Conservation (phyloP, 1,284 basidiomycete species). For the Trametes pubescens region DNA sequence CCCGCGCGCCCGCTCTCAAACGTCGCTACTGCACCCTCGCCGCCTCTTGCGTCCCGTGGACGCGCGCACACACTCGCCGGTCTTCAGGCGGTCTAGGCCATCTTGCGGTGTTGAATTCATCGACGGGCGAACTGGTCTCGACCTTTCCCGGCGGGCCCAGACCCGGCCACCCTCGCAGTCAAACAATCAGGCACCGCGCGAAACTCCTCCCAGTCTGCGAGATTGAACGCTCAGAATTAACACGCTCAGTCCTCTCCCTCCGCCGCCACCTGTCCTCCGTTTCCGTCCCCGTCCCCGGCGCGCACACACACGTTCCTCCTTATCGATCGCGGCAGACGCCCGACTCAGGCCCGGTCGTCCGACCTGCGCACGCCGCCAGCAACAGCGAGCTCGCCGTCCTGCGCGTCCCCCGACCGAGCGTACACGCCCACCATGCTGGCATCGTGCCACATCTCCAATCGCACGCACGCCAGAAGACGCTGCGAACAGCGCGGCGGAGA, state of each 20-base stretch:
- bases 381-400: background rate
- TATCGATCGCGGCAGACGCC: slow-evolving; percentile 31
- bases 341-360: slow-evolving; percentile 19
- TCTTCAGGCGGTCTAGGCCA: slow-evolving; percentile 16
- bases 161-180: slow-evolving; percentile 33
- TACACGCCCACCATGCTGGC: background rate
- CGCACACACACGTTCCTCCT: slow-evolving; percentile 26
- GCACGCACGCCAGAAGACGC: slow-evolving; percentile 1
- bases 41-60: background rate
- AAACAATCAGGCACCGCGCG: slow-evolving; percentile 34
- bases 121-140: slow-evolving; percentile 18
- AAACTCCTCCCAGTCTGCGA: slow-evolving; percentile 21
- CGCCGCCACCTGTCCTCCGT: slow-evolving; percentile 8
- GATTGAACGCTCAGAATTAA: background rate
- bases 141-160: slow-evolving; percentile 24
- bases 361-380: background rate
- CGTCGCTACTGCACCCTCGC: slow-evolving; percentile 3
- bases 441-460: slow-evolving; percentile 10
- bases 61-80: slow-evolving; percentile 10
- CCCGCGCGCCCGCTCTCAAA: background rate
- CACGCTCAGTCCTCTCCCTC: background rate
- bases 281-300: slow-evolving; percentile 13
- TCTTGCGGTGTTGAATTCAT: slow-evolving; percentile 18
- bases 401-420: background rate
- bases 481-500: slow-evolving; percentile 12